Evolutionary conservation across 768 basidiomycete species (phyloP), one percentile per base, ranked within the genome.

Genomic region (Peribolospora kevripleyi): DNA sequence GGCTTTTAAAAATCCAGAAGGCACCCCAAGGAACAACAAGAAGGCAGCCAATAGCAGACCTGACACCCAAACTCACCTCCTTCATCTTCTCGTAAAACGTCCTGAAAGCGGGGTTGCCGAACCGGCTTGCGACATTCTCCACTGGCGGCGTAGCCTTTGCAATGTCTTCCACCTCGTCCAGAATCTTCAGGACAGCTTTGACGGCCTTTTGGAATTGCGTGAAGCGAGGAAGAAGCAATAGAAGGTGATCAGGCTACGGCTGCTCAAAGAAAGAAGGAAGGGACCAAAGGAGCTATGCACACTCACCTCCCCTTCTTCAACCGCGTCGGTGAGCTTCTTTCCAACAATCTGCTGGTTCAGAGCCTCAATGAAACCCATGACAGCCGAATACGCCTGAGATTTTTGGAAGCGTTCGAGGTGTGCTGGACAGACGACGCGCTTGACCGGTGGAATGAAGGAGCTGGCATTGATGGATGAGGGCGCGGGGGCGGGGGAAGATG

Each of bases 21-120:
- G 9, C 43, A 13, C 13, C 4, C 3, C 25, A n/a, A 9, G n/a
- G 8, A 8, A 7, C 11, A 13, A 14, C 11, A 43, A 25, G 25
- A n/a, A 0, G 40, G 48, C n/a, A 39, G 13, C 3, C 25, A 50
- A 3, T 6, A 10, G 40, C 6, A 36, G 10, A 43, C 37, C 39
- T 14, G 46, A 39, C 25, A 25, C 25, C 25, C 25, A 1, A 9
- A 56, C 66, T 47, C 38, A 81, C 88, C 69, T 81, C 73, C 13
- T 70, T 63, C 6, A 95, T 72, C 61, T 76, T 75, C 69, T 95
- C 90, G 61, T 88, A 85, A 65, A 97, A 93, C 0, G 76, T 77
- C 61, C 82, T 73, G 68, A 98, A 98, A 0, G 93, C 93, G 4
- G 93, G 93, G 68, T 98, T 98, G 2, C 93, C 91, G 63, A 98